Evolutionary conservation across 2,329 filamentous ascomycete genomes (phyloP).

Genomic region (Claviceps africana): DNA sequence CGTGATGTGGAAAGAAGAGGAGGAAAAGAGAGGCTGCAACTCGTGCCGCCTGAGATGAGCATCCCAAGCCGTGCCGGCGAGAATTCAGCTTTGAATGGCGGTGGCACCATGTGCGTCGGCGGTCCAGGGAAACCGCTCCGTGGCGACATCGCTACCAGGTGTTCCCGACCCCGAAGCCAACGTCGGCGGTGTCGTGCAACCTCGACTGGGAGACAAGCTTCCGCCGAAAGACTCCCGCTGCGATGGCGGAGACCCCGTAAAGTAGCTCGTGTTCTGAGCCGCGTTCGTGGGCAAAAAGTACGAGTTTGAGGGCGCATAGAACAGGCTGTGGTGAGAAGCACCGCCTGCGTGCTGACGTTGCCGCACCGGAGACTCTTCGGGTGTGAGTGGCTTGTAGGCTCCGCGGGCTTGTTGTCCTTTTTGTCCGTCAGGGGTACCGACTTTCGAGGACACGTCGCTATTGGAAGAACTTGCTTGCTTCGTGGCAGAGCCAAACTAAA

Average conservation of each 20-base stretch:
- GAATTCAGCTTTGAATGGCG: constrained; percentile 28
- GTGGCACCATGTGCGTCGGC: constrained; percentile 34
- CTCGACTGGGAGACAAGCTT: not conserved
- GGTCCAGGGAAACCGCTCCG: constrained; percentile 33
- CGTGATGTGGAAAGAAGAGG: not conserved
- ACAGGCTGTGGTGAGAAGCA: constrained; percentile 30
- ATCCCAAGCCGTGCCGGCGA: not conserved
- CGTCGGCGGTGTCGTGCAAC: constrained; percentile 28
- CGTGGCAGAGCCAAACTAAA: constrained; percentile 40
- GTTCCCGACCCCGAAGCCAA: constrained; percentile 35
- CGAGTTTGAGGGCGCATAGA: constrained; percentile 7
- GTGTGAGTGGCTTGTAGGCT: not conserved
- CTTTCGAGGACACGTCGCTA: constrained; percentile 32
- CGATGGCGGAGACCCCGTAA: constrained; percentile 4
- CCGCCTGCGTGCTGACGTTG: constrained; percentile 18
- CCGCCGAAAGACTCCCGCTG: constrained; percentile 4
- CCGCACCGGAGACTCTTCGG: not conserved
- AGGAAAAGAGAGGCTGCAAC: not conserved
- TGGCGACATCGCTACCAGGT: constrained; percentile 24
- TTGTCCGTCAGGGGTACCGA: constrained; percentile 23
- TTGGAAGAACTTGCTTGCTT: constrained; percentile 39
- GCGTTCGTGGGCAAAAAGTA: constrained; percentile 10
- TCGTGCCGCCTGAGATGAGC: not conserved
- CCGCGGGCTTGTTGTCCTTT: not conserved
- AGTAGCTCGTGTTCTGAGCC: constrained; percentile 6